These are phyloP conservation scores for Salix caprea DNA, from an alignment of 345 rosid genomes.

Conservation along the genomic window DNA sequence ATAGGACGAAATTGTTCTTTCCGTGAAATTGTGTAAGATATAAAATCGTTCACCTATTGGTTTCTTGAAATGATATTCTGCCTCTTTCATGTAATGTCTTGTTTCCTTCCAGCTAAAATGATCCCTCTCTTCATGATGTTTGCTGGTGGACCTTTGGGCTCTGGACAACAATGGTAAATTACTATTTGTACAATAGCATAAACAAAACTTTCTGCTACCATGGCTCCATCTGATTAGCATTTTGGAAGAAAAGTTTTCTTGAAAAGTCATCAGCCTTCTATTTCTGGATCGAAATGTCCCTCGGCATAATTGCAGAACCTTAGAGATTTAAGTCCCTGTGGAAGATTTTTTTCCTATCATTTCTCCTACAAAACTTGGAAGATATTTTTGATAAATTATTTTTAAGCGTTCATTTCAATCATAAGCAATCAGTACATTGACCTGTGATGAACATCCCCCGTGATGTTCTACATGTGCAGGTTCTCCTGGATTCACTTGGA, in stretches of 20 bases:
- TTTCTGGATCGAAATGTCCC: neutral
- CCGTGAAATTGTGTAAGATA: neutral
- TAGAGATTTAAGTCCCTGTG: no score
- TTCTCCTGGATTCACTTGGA: constrained; percentile 98
- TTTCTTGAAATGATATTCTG: no score
- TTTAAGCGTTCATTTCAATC: neutral
- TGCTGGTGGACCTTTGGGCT: constrained; percentile 93
- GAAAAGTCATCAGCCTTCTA: neutral
- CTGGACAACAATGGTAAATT: constrained; percentile 81
- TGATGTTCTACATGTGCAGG: constrained; percentile 38
- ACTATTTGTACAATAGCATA: neutral
- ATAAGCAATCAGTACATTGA: neutral
- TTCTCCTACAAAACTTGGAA: no score
- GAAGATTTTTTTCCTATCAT: no score
- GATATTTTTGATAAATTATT: neutral
- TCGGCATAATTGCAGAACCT: neutral
- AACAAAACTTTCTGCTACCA: neutral
- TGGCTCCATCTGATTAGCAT: no score
- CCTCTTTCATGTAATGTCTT: neutral
- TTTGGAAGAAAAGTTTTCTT: neutral
- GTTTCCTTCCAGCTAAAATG: constrained; percentile 73
- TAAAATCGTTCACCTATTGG: no score
- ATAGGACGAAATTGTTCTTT: neutral
- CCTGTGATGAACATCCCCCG: neutral
- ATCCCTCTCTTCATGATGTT: constrained; percentile 88